Conservation (phyloP, 2,329 filamentous ascomycete species). For the Rachicladosporium sp. region DNA sequence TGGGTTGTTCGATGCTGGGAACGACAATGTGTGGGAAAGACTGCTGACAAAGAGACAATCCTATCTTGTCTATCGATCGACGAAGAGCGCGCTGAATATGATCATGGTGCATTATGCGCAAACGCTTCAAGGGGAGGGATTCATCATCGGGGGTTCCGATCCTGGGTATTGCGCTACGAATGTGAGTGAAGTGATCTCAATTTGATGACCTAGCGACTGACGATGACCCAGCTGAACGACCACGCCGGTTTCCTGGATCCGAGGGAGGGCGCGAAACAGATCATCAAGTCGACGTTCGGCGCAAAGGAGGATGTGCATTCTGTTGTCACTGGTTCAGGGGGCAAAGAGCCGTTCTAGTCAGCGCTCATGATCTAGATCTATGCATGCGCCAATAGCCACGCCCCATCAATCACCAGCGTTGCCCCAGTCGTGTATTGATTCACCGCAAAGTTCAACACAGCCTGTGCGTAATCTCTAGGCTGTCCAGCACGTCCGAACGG, state of each 20-base stretch:
- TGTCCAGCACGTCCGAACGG: constrained; percentile 27
- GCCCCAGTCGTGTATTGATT: constrained; percentile 52
- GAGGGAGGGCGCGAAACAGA: constrained; percentile 17
- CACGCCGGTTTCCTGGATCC: constrained; percentile 16
- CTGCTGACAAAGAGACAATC: not conserved
- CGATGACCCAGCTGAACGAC: constrained; percentile 9
- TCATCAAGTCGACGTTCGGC: constrained; percentile 12
- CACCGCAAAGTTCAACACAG: constrained; percentile 41
- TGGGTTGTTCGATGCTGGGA: constrained; percentile 18
- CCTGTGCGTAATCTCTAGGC: constrained; percentile 39
- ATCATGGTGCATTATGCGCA: constrained; percentile 34
- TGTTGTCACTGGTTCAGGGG: constrained; percentile 12
- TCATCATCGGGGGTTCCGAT: constrained; percentile 27
- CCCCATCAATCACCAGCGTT: constrained; percentile 51
- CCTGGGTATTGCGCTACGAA: constrained; percentile 12
- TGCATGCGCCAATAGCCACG: constrained; percentile 35
- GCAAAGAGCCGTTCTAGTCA: constrained; percentile 14
- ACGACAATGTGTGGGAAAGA: not conserved
- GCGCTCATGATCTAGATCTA: constrained; percentile 6
- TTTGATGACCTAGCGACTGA: no score
- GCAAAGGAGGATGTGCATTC: constrained; percentile 17
- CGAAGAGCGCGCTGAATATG: constrained; percentile 34
- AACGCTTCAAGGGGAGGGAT: constrained; percentile 23
- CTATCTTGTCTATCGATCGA: constrained; percentile 24
- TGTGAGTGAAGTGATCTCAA: no score